Base-by-base conservation (phyloP, 345 rosid genomes). In the Clarkia xantiana region DNA sequence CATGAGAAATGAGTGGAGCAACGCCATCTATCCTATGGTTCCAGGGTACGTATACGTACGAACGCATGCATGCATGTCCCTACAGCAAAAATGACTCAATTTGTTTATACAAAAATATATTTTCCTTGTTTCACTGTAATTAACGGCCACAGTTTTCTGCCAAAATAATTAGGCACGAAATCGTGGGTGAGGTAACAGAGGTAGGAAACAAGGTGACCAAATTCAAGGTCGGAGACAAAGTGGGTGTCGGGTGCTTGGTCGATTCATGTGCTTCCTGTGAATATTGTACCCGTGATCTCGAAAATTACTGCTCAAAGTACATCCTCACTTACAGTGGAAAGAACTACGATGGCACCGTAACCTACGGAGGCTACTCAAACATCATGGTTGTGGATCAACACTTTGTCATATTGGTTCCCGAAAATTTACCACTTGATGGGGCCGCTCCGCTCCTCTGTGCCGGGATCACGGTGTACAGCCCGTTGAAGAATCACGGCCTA, bases 391-490 rank as follows among this genome's bases (percentile, higher is more conserved):
- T 20, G 36, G 14, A 55, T 55, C 29, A 44, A 55, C 61, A 75
- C 74, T 58, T 71, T 53, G 66, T 71, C 70, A 65, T 68, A 53
- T 53, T 45, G 61, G 71, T 75, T 43, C 76, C 76, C 1, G 71
- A 63, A 8, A 69, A 52, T 6, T 68, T 65, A 40, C 80, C 80
- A 18, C 41, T 49, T 49, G 67, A 67, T 23, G 48, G 49, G 16
- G 70, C 71, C 9, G 76, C 76, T n/a, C 79, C 76, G 9, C 51
- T 62, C 55, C 70, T 70, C 22, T 74, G 74, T 45, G 69, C 73
- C 4, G 71, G 76, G 46, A 67, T 74, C 42, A 67, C 74, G 12
- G 71, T 65, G 14, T 74, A 71, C 57, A 53, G 54, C 41, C 73
- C 79, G 0, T 58, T 74, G 76, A 54, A 67, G 54, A 52, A 54